A percentile compares a stretch with the other conserved stretches of the same genome.
Evolutionary conservation across 2,329 filamentous ascomycete species (phyloP).

Genomic region (Cladosporium sp.): DNA sequence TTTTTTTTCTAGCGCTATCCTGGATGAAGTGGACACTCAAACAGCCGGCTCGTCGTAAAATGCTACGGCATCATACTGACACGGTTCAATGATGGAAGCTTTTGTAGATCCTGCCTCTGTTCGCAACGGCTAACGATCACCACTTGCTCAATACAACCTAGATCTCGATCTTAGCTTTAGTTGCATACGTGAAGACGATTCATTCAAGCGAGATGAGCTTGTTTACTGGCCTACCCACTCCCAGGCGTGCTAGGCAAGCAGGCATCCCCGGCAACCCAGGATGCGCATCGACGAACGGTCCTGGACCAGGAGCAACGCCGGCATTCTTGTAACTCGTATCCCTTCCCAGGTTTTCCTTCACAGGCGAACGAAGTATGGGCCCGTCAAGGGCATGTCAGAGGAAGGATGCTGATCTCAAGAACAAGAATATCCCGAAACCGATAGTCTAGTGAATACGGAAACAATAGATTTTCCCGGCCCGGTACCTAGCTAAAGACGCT

Average conservation of each 20-base stretch:
- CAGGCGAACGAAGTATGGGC: no score
- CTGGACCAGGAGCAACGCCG: neutral
- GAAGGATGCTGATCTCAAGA: neutral
- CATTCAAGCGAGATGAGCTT: neutral
- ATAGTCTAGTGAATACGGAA: neutral
- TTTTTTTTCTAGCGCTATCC: neutral
- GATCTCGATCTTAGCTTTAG: conserved; percentile 6
- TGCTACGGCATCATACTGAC: no score
- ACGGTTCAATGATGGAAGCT: no score
- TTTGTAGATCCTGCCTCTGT: neutral
- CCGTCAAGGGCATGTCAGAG: conserved; percentile 4
- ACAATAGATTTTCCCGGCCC: conserved; percentile 1
- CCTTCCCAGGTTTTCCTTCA: no score
- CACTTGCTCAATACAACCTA: conserved; percentile 3
- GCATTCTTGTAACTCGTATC: no score
- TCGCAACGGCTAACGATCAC: neutral
- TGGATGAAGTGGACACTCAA: neutral
- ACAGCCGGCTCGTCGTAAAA: neutral
- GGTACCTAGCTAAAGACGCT: conserved; percentile 7
- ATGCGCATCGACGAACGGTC: neutral
- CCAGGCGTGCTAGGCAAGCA: no score
- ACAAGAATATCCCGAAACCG: conserved; percentile 6
- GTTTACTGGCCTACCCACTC: neutral
- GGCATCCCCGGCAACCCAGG: no score
- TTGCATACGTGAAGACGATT: conserved; percentile 8